These are phyloP conservation scores for Cryomyces minteri DNA, from an alignment of 495 filamentous ascomycete species.

Conservation along the genomic window DNA sequence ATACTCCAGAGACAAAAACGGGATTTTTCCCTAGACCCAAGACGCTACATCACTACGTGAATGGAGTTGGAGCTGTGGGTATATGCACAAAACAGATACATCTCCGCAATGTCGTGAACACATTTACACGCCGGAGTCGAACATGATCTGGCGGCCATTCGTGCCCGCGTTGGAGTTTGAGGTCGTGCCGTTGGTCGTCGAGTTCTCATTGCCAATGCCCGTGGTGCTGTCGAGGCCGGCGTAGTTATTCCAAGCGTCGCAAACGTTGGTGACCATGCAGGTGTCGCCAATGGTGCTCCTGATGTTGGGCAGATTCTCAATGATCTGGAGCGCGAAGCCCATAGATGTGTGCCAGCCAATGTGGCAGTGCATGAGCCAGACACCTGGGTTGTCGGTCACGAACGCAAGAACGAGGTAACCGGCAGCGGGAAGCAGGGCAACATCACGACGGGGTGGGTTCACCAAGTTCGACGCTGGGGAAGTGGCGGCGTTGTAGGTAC, in stretches of 20 bases:
- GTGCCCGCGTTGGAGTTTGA: no score
- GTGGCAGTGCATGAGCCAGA: constrained; percentile 18
- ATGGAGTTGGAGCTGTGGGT: no score
- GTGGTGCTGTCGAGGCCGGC: not conserved
- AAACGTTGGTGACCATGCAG: constrained; percentile 8
- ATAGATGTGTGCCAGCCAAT: constrained; percentile 15
- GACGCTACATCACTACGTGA: no score
- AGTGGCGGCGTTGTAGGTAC: constrained; percentile 1
- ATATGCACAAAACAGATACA: no score
- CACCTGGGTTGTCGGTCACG: constrained; percentile 16
- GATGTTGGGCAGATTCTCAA: constrained; percentile 15
- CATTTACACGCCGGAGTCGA: no score
- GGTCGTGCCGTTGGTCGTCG: no score
- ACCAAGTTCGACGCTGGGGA: constrained; percentile 7
- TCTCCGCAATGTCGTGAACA: no score
- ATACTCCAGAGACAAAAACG: no score
- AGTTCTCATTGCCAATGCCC: no score
- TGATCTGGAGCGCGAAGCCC: constrained; percentile 18
- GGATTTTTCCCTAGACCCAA: no score
- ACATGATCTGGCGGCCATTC: no score
- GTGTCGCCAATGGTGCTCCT: constrained; percentile 3
- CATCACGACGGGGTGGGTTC: constrained; percentile 17
- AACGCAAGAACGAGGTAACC: constrained; percentile 17
- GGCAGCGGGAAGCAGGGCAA: constrained; percentile 8
- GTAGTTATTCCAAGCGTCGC: constrained; percentile 7